Base-by-base conservation (phyloP, 768 basidiomycete species). In the Pseudohyphozyma bogoriensis region DNA sequence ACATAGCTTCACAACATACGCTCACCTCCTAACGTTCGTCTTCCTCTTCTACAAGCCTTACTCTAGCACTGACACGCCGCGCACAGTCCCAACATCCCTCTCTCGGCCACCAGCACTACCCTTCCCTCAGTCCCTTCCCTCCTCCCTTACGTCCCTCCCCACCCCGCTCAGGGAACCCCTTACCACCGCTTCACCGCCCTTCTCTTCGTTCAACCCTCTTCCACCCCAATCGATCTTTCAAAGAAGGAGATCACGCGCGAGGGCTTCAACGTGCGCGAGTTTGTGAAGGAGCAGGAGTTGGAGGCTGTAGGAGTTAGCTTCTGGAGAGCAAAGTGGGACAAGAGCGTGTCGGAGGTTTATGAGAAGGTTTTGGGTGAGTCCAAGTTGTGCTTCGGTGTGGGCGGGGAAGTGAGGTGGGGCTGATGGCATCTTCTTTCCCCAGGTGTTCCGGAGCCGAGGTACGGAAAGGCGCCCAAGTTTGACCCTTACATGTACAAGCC, bases 151-250 rank as follows among this genome's bases (percentile, higher is more conserved):
- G 77, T 92, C 64, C 87, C 93, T 8, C 95, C 92, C 6, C 90
- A 95, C 66, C 93, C 93, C 4, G 86, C 89, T 71, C 80, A 81
- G 39, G 90, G 91, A 52, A 85, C 90, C 15, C 82, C 83, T 0
- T 90, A 88, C 74, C 93, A 99, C 74, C 89, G 93, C 63, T 95
- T 93, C 73, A 81, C 83, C 12, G 67, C 85, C 46, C 76, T 93
- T 32, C 76, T 93, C 32, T 78, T 92, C 50, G 83, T 82, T 13
- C 89, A 93, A 67, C 77, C 80, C 31, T 32, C 57, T 1, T 24
- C 24, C 49, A 3, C 12, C 9, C 20, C 49, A 20, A 31, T 54
- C 22, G 6, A 11, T 1, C 56, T 63, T 33, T 20, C 22, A 20
- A 24, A 42, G 4, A 29, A 40, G 20, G 46, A 58, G 28, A 47